Percentiles rank a stretch among this genome's conserved stretches.
These are phyloP conservation scores for Fusarium dlaminii DNA, from an alignment of 2,329 filamentous ascomycete genomes.

Conservation along the genomic window DNA sequence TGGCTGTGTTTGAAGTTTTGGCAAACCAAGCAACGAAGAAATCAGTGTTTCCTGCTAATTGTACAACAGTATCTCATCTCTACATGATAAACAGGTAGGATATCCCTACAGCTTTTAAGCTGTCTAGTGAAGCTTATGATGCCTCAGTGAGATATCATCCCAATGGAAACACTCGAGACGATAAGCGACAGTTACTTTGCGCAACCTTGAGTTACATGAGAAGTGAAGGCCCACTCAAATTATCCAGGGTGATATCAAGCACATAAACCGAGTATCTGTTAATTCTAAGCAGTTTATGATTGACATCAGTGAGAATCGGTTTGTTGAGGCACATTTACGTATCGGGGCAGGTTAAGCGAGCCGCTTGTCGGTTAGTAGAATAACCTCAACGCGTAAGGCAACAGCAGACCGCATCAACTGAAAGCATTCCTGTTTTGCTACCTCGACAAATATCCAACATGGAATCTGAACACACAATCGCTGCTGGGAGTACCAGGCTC, in stretches of 20 bases:
- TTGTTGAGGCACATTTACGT: background rate
- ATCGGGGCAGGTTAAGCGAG: background rate
- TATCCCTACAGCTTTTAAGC: background rate
- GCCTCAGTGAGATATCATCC: fast-evolving
- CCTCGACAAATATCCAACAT: background rate
- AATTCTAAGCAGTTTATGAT: no score
- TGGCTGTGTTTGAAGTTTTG: background rate
- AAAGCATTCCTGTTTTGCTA: background rate
- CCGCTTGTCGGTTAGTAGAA: background rate
- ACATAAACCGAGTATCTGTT: background rate
- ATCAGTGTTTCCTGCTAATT: fast-evolving
- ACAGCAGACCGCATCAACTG: background rate
- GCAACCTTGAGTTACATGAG: background rate
- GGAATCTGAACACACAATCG: background rate
- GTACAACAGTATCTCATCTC: background rate
- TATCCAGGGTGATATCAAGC: background rate
- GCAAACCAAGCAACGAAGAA: background rate
- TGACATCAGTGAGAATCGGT: background rate
- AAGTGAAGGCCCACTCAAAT: background rate
- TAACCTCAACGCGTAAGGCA: background rate
- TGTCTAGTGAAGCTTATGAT: background rate
- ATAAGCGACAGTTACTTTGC: fast-evolving
- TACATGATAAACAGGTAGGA: background rate
- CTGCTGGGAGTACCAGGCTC: fast-evolving
- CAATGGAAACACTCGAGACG: fast-evolving